Conservation (phyloP, 768 basidiomycete species). For the Russula emetica region DNA sequence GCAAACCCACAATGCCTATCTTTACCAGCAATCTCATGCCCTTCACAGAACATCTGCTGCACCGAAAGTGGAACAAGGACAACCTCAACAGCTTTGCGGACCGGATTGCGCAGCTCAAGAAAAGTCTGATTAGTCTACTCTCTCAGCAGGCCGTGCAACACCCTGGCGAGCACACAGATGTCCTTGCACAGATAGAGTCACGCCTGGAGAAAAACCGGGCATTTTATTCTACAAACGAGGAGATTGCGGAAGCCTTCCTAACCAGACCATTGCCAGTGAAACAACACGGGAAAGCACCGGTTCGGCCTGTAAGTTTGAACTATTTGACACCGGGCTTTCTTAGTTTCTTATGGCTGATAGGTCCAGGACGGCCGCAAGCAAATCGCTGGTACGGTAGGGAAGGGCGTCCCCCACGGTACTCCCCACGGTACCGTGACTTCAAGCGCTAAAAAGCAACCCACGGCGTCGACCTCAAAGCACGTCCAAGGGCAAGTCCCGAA, state of each 20-base stretch:
- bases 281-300: slow-evolving; percentile 8
- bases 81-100: background rate
- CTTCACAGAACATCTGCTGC: slow-evolving; percentile 7
- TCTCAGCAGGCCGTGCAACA: slow-evolving; percentile 15
- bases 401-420: slow-evolving; percentile 4
- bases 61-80: slow-evolving; percentile 5
- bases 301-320: slow-evolving; percentile 7
- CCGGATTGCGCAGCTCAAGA: background rate
- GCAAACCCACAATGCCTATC: background rate
- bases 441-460: background rate
- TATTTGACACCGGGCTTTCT: no score
- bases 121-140: slow-evolving; percentile 4
- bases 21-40: background rate
- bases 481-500: slow-evolving; percentile 1
- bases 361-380: slow-evolving; percentile 2
- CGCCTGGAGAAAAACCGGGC: background rate
- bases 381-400: slow-evolving; percentile 8
- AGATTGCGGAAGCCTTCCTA: background rate
- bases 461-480: slow-evolving; percentile 3
- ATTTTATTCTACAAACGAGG: slow-evolving; percentile 7
- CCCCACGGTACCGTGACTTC: no score
- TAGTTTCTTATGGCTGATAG: background rate
- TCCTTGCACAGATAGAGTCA: slow-evolving; percentile 9
- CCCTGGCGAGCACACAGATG: slow-evolving; percentile 2
- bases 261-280: no score